A percentile compares a stretch with the other conserved stretches of the same genome.
These are phyloP conservation scores for Fusarium dlaminii DNA, from an alignment of 2,329 filamentous ascomycete species.

Conservation along the genomic window DNA sequence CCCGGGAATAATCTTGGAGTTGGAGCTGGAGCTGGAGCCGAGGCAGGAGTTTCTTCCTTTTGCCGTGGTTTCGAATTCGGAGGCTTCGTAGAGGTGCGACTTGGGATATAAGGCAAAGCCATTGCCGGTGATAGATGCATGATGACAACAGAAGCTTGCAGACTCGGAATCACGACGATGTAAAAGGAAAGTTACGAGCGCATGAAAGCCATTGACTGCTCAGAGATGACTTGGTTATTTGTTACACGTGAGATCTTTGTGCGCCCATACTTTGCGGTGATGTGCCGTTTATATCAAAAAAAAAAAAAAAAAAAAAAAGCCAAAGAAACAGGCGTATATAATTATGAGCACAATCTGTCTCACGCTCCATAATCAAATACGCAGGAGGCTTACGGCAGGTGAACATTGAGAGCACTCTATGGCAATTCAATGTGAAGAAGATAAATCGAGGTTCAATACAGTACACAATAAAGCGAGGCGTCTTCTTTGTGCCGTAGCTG, in stretches of 20 bases:
- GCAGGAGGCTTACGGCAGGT: background rate
- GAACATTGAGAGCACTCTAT: background rate
- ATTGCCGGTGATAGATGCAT: constrained; percentile 29
- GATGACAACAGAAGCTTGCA: background rate
- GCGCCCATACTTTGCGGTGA: background rate
- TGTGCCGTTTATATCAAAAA: background rate
- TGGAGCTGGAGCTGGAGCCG: background rate
- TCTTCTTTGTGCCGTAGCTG: background rate
- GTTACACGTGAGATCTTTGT: background rate
- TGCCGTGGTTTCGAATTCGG: constrained; percentile 6
- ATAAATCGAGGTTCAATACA: background rate
- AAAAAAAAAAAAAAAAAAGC: no score
- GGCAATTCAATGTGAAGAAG: background rate
- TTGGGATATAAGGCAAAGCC: constrained; percentile 13
- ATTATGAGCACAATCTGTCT: constrained; percentile 13
- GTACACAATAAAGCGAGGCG: background rate
- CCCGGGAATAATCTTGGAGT: constrained; percentile 8
- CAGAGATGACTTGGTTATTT: background rate
- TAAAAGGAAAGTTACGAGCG: background rate
- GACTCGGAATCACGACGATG: background rate
- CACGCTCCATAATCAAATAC: background rate
- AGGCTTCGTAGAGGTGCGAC: background rate
- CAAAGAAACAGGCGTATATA: background rate
- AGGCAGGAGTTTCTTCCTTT: background rate
- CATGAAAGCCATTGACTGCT: background rate